Evolutionary conservation across 1,284 basidiomycete species (phyloP), one percentile per base, ranked within the genome.

Genomic region (Apiotrichum veenhuisii): DNA sequence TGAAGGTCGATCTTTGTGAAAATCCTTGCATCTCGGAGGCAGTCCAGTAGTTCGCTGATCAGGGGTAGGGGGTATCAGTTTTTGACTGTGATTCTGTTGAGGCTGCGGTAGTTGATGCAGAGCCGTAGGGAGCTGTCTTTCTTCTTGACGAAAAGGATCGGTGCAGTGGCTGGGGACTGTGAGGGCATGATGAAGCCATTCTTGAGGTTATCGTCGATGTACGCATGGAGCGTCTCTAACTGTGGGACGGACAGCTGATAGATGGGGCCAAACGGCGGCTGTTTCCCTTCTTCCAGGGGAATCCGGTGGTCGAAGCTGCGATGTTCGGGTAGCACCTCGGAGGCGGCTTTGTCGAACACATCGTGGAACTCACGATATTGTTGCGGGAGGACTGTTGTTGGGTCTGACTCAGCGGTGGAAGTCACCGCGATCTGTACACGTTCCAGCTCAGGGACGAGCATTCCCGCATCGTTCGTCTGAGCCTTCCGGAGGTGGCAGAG

Each of bases 81-180:
- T 57, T 80, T 80, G 2, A 72, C 59, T 0, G 76, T 81, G 15
- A 72, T 56, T 0, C 53, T 38, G 58, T 83, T 83, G 25, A 83
- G 69, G 11, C 71, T 68, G 0, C 75, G 64, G 63, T 80, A 83
- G 58, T 83, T 78, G 1, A 80, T 70, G 51, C 78, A 79, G 0
- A 80, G 70, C 0, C 75, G 63, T 0, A 78, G 62, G 0, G 59
- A 53, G 7, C 79, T 76, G 58, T 79, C 77, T 63, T 82, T 82
- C 64, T 82, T 82, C 49, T 73, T 72, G 34, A 80, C 73, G 57
- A 83, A 83, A 0, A 83, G 71, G 41, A 82, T 65, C 0, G 79
- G 79, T 0, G 80, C 63, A 8, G 27, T 70, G 27, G 65, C 62
- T 0, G 72, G 64, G 0, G 72, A 75, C 38, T 68, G 56, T 0